Evolutionary conservation across 1,284 basidiomycete genomes (phyloP).

Genomic region (Naganishia sp.): DNA sequence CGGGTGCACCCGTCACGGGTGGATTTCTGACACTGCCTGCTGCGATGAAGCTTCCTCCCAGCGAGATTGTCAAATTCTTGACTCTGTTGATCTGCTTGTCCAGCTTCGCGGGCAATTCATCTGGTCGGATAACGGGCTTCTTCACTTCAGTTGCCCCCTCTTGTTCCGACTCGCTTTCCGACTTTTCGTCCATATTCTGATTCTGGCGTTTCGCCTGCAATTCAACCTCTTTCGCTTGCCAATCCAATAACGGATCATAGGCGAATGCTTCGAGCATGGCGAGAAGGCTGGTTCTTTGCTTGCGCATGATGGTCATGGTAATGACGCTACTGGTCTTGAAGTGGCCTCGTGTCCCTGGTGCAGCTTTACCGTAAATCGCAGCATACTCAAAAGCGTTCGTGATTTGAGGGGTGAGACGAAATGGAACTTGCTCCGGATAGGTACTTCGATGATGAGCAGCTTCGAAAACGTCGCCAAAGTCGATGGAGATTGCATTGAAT

Average conservation of each 20-base stretch:
- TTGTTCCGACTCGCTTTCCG: background rate
- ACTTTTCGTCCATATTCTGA: constrained; percentile 1
- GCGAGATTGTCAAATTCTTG: constrained; percentile 12
- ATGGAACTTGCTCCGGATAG: constrained; percentile 48
- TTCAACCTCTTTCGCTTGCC: constrained; percentile 55
- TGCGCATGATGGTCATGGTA: constrained; percentile 45
- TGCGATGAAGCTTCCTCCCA: constrained; percentile 31
- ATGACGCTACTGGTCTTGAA: constrained; percentile 46
- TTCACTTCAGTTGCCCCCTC: background rate
- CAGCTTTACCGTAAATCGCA: constrained; percentile 37
- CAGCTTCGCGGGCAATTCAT: constrained; percentile 9
- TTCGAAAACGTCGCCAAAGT: constrained; percentile 50
- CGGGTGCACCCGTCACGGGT: background rate
- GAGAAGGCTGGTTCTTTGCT: constrained; percentile 43
- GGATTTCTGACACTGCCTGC: constrained; percentile 27
- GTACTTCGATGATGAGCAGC: constrained; percentile 24
- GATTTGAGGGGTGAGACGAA: constrained; percentile 50
- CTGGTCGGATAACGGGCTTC: constrained; percentile 21
- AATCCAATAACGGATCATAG: constrained; percentile 85
- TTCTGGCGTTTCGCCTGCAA: constrained; percentile 8
- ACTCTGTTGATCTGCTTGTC: constrained; percentile 12
- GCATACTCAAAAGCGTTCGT: constrained; percentile 51
- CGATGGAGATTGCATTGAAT: constrained; percentile 50
- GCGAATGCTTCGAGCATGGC: constrained; percentile 65
- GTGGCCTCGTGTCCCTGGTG: constrained; percentile 45